A percentile compares a stretch with the other conserved stretches of the same genome.
Evolutionary conservation across 1,284 basidiomycete species (phyloP).

Genomic region (Trichosporon sp.): DNA sequence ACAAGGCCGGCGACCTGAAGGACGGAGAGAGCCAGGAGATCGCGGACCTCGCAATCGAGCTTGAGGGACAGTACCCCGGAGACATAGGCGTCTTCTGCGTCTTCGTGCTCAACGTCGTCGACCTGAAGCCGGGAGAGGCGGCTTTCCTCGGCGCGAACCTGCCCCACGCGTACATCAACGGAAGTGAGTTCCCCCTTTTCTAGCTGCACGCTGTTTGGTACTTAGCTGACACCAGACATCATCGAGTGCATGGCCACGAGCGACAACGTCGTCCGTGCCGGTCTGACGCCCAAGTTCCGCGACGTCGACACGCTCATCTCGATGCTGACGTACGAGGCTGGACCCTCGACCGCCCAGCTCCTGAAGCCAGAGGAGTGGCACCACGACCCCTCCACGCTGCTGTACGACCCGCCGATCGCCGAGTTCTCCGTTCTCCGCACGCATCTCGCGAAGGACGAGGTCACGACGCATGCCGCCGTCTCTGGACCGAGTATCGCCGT

Average conservation of each 20-base stretch:
- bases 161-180: slow-evolving; percentile 93
- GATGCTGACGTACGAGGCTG: slow-evolving; percentile 83
- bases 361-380: slow-evolving; percentile 66
- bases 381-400: slow-evolving; percentile 37
- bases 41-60: slow-evolving; percentile 68
- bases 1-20: slow-evolving; percentile 59
- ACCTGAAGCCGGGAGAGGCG: slow-evolving; percentile 78
- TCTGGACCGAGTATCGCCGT: slow-evolving; percentile 84
- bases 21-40: slow-evolving; percentile 59
- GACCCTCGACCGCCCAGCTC: slow-evolving; percentile 69
- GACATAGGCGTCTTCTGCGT: slow-evolving; percentile 95
- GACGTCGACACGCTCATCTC: slow-evolving; percentile 87
- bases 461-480: slow-evolving; percentile 62
- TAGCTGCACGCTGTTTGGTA: background rate
- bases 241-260: slow-evolving; percentile 98
- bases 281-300: slow-evolving; percentile 92
- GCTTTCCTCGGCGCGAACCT: slow-evolving; percentile 95
- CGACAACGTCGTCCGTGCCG: slow-evolving; percentile 98
- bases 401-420: slow-evolving; percentile 94
- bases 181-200: slow-evolving; percentile 63
- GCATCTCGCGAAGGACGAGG: slow-evolving; percentile 59
- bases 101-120: slow-evolving; percentile 86
- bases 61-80: slow-evolving; percentile 81
- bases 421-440: slow-evolving; percentile 87
- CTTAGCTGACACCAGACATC: slow-evolving; percentile 66